Percentiles rank a stretch among this genome's conserved stretches.
phyloP scores from a whole-genome alignment of 148 eudicot species.

The Diospyros kaki region DNA sequence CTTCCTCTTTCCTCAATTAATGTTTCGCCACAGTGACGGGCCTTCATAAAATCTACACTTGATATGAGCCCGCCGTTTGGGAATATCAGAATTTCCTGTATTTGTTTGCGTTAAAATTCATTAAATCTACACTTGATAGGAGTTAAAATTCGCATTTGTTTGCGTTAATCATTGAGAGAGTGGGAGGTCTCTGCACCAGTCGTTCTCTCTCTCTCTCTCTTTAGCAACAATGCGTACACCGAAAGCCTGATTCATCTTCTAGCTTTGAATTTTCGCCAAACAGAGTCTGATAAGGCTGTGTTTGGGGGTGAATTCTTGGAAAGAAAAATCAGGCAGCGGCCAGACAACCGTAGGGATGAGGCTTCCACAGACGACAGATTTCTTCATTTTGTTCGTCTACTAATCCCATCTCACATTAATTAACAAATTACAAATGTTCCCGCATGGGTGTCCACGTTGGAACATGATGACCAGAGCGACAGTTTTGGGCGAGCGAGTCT shows the following conservation, averaged over 20 bases:
- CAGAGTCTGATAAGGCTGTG: background rate
- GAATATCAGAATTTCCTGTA: background rate
- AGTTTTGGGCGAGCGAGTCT: too few species aligned
- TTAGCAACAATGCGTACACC: constrained; percentile 18
- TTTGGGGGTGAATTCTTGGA: background rate
- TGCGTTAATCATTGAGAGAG: constrained; percentile 17
- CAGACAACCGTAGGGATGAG: constrained; percentile 33
- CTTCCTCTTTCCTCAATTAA: background rate
- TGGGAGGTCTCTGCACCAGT: background rate
- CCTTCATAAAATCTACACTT: constrained; percentile 17
- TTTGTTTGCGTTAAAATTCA: background rate
- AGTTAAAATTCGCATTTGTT: background rate
- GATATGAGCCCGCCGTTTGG: constrained; percentile 22
- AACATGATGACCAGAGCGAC: too few species aligned
- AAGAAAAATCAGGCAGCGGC: constrained; percentile 18
- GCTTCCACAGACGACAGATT: constrained; percentile 18
- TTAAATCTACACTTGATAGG: background rate
- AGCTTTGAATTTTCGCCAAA: background rate
- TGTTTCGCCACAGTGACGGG: constrained; percentile 17
- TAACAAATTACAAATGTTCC: too few species aligned
- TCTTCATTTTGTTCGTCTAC: constrained; percentile 14
- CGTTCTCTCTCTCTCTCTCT: constrained; percentile 12
- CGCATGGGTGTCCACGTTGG: too few species aligned
- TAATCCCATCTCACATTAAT: constrained; percentile 20
- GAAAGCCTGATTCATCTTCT: constrained; percentile 2